Base-by-base conservation (phyloP, 495 filamentous ascomycete species). In the Penicillium coffeae region DNA sequence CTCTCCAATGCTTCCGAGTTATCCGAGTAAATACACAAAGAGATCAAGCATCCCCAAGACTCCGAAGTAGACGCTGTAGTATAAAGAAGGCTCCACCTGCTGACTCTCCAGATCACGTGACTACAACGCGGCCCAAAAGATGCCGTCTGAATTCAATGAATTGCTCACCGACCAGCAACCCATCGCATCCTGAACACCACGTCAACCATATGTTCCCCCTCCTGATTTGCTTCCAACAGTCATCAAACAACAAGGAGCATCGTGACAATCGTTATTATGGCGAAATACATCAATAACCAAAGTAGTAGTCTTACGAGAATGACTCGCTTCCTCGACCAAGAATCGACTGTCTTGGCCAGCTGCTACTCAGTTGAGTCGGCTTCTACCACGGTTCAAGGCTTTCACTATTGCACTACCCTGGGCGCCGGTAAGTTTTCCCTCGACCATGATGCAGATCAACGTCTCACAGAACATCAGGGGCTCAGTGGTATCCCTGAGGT, bases 401-500 rank as follows among this genome's bases (percentile, higher is more conserved):
- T 93, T 74, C 90, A 95, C 74, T 96, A 95, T 82, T 92, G 85
- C 82, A 87, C 89, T 86, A 90, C 88, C 69, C 77, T 79, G 73
- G 83, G 85, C 66, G 78, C 82, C 72, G 87, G 83, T 86, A 75
- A 60, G 75, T 55, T 21, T 12, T 19, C 38, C 10, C 10, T 14
- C 15, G 7, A 1, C 30, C 0, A 10, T 34, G n/a, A 1, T 9
- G n/a, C 20, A n/a, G 14, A 0, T 0, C 3, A 0, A 9, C 30
- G 1, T 40, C 14, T 19, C 44, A 37, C 46, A 49, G 21, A 16
- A 0, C 10, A 41, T 38, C 64, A 89, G 87, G 90, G 85, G 87
- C 82, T 71, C 86, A 89, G 88, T 94, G 89, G 89, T 86, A 88
- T 87, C 85, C 89, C 89, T 93, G 89, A 96, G 90, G 90, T 89